Evolutionary conservation across 495 filamentous ascomycete species (phyloP), one percentile per base, ranked within the genome.

Genomic region (Daldinia vernicosa): DNA sequence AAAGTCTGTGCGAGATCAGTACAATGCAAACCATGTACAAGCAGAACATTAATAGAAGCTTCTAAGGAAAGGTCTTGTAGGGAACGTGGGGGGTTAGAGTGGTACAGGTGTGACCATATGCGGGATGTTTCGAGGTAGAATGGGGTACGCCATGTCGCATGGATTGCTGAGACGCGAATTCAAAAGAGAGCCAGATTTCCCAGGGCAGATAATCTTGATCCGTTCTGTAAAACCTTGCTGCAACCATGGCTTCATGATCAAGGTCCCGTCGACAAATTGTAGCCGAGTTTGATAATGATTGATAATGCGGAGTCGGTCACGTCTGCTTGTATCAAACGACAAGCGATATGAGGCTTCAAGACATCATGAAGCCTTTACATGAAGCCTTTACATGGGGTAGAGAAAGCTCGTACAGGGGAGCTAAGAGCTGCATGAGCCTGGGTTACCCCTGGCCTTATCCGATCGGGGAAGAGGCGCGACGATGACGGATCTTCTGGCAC

Each of bases 1-100:
- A 86, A 68, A 94, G 89, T 82, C 92, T 94, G 78, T 80, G 82
- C 67, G 74, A 63, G 54, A 75, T 75, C 60, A 76, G 67, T 68
- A 75, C n/a, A 69, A 58, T 62, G 65, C 56, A 63, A 66, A 69
- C 60, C 65, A 69, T 64, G 70, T 61, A 61, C 17, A 43, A 40
- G 56, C 59, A 30, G 70, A 73, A 73, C 65, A 73, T 69, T 73
- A 73, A 69, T 73, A 69, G 70, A 73, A 73, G 66, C 66, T 69
- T 73, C 70, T 73, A 73, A 73, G 70, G 61, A 52, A 50, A 63
- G 17, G 28, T 43, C 40, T 56, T 19, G 55, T 61, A 67, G 60
- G 66, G 70, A 50, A 57, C 70, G 70, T 73, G 70, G 70, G 70
- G 70, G 70, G 61, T 47, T 47, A 37, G 43, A 60, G 70, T 69